Conservation (phyloP, 257 asterid genomes). For the Nicotiana attenuata region DNA sequence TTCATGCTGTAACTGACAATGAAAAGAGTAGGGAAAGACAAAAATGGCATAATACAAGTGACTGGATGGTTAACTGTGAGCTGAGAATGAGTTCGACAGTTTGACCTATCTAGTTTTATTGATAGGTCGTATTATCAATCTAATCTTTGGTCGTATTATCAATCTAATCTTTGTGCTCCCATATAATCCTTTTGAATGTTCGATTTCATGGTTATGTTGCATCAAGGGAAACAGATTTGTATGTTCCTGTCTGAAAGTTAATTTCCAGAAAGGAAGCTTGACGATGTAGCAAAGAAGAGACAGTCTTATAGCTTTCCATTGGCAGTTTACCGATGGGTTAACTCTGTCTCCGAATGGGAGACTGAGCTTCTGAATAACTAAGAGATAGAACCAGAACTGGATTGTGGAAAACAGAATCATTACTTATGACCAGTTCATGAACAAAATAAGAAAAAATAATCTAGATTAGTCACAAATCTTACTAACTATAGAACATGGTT, state of each 20-base stretch:
- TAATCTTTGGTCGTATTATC: neutral
- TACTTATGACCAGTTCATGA: neutral
- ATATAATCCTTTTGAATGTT: neutral
- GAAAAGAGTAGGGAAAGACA: too few relatives aligned
- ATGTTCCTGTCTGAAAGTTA: neutral
- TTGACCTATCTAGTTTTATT: too few relatives aligned
- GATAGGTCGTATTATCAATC: neutral
- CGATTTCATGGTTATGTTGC: neutral
- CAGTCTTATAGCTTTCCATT: neutral
- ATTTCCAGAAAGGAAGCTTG: neutral
- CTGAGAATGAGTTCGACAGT: neutral
- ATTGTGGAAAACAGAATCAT: neutral
- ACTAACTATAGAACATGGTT: neutral
- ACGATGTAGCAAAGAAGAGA: neutral
- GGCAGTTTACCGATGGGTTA: neutral
- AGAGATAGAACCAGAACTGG: neutral
- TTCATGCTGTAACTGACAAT: neutral
- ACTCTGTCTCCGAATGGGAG: neutral
- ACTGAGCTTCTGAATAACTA: neutral
- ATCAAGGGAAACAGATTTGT: neutral
- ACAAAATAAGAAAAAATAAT: neutral
- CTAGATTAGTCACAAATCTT: neutral
- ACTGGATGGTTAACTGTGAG: neutral
- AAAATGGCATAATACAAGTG: neutral
- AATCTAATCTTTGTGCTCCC: neutral